Evolutionary conservation across 768 basidiomycete genomes (phyloP).

Genomic region (Lentinula raphanica): DNA sequence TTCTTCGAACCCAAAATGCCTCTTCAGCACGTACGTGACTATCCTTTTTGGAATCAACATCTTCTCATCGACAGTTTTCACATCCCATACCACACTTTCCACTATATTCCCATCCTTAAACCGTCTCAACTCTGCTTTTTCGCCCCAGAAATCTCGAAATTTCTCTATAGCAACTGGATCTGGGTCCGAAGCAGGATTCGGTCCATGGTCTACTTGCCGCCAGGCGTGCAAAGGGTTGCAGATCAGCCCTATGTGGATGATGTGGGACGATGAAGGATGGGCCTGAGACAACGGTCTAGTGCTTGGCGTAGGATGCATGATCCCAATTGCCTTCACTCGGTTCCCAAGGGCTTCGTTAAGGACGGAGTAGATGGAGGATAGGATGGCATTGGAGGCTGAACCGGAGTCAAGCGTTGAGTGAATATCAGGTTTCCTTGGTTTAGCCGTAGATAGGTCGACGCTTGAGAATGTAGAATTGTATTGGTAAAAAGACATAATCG

Average conservation of each 20-base stretch:
- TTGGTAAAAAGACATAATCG: neutral
- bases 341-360: slow-evolving; percentile 68
- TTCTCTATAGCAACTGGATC: slow-evolving; percentile 43
- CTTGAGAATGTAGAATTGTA: slow-evolving; percentile 27
- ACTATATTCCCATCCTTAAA: slow-evolving; percentile 94
- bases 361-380: slow-evolving; percentile 44
- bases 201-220: slow-evolving; percentile 90
- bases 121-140: slow-evolving; percentile 84
- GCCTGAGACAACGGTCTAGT: slow-evolving; percentile 48
- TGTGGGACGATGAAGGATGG: slow-evolving; percentile 43
- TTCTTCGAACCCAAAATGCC: slow-evolving; percentile 66
- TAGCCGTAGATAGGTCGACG: slow-evolving; percentile 49
- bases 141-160: slow-evolving; percentile 88
- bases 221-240: slow-evolving; percentile 69
- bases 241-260: slow-evolving; percentile 69
- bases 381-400: slow-evolving; percentile 49
- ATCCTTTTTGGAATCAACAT: slow-evolving; percentile 72
- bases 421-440: slow-evolving; percentile 36
- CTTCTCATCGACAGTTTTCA: slow-evolving; percentile 74
- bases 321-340: slow-evolving; percentile 58
- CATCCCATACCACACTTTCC: slow-evolving; percentile 97
- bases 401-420: slow-evolving; percentile 54
- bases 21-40: slow-evolving; percentile 64
- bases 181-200: slow-evolving; percentile 55
- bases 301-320: slow-evolving; percentile 49